These are phyloP conservation scores for Aspergillus sp. DNA, from an alignment of 2,329 filamentous ascomycete genomes.

Conservation along the genomic window DNA sequence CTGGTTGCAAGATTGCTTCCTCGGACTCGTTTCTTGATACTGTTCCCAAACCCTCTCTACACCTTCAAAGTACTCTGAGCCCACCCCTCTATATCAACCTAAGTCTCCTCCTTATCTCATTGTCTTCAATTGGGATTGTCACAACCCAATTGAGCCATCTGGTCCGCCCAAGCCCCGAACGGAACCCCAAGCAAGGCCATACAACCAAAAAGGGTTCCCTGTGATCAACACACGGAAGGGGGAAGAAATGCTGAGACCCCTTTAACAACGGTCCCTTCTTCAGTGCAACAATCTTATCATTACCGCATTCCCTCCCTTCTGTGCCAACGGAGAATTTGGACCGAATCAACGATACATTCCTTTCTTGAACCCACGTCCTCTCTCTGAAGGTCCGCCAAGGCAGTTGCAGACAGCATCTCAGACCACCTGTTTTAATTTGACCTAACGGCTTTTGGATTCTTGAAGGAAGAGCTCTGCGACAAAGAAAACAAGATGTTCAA, in stretches of 20 bases:
- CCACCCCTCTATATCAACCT: not conserved
- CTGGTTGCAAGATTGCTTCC: not conserved
- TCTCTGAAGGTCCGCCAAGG: constrained; percentile 17
- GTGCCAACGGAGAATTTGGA: constrained; percentile 25
- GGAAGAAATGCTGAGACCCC: constrained; percentile 22
- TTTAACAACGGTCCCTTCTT: constrained; percentile 19
- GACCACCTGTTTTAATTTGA: constrained; percentile 2
- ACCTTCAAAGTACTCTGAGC: not conserved
- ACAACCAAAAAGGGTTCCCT: constrained; percentile 1
- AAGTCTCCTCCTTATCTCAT: not conserved
- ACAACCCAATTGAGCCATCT: not conserved
- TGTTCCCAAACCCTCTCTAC: not conserved
- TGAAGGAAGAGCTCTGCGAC: not conserved
- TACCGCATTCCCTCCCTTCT: constrained; percentile 32
- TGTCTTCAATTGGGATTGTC: too few species aligned
- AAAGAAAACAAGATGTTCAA: constrained; percentile 28
- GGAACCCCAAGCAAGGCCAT: not conserved
- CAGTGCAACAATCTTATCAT: constrained; percentile 21
- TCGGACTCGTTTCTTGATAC: not conserved
- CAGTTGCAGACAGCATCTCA: constrained; percentile 11
- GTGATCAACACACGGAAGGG: constrained; percentile 13
- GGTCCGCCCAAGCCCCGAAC: not conserved
- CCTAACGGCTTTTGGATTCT: constrained; percentile 1
- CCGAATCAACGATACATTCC: constrained; percentile 23
- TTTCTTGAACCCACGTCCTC: constrained; percentile 13